These are phyloP conservation scores for Saccharata proteae DNA, from an alignment of 2,329 filamentous ascomycete genomes.

Conservation along the genomic window DNA sequence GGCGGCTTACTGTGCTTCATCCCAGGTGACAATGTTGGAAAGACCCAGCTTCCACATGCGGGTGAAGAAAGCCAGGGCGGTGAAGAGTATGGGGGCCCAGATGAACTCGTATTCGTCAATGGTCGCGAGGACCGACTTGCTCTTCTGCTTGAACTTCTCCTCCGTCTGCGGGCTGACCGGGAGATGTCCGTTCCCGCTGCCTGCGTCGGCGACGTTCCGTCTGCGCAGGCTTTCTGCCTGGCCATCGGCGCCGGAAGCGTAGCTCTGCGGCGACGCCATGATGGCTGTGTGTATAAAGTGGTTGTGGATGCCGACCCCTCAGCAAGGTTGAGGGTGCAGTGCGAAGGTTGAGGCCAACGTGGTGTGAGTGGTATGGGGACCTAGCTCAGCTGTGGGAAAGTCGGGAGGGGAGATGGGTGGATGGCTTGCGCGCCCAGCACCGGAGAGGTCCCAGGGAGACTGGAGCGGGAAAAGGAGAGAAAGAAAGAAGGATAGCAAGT, in stretches of 20 bases:
- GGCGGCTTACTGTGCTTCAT: slow-evolving; percentile 56
- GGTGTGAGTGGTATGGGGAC: too few species aligned
- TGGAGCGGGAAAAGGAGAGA: slow-evolving; percentile 1
- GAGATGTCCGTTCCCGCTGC: slow-evolving; percentile 16
- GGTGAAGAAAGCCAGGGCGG: slow-evolving; percentile 51
- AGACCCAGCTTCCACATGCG: slow-evolving; percentile 56
- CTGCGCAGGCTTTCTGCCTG: slow-evolving; percentile 33
- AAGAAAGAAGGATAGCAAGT: slow-evolving; percentile 6
- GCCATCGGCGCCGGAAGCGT: slow-evolving; percentile 28
- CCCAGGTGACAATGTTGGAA: slow-evolving; percentile 63
- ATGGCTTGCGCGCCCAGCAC: too few species aligned
- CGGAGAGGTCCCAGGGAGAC: neutral
- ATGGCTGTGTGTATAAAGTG: too few species aligned
- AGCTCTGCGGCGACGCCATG: slow-evolving; percentile 8
- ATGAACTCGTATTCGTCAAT: slow-evolving; percentile 52
- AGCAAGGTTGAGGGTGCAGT: slow-evolving; percentile 7
- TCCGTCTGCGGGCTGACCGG: slow-evolving; percentile 20
- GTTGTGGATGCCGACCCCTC: slow-evolving; percentile 6
- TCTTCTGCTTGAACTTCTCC: slow-evolving; percentile 37
- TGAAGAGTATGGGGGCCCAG: slow-evolving; percentile 52
- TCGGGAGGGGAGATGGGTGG: too few species aligned
- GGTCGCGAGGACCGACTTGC: slow-evolving; percentile 47
- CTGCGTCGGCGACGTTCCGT: slow-evolving; percentile 28
- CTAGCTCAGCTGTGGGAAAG: slow-evolving; percentile 4
- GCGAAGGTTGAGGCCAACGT: too few species aligned